Conservation (phyloP, 371 early-diverging fungal species). For the Paraphysoderma sedebokerense region DNA sequence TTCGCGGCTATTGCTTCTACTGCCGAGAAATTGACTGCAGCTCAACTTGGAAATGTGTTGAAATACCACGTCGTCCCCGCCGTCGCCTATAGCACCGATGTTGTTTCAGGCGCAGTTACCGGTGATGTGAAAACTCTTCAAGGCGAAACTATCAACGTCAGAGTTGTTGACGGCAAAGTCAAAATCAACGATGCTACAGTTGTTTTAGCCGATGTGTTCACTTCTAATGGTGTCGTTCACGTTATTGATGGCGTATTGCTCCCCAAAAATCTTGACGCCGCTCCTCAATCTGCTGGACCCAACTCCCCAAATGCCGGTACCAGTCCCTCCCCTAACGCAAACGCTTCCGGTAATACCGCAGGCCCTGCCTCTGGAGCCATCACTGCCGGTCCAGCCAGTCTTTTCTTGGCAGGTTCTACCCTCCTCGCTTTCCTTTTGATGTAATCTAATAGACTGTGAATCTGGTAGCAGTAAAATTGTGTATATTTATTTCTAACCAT, state of each 20-base stretch:
- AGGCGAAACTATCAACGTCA: conserved; percentile 4
- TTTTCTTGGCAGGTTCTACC: too few relatives aligned
- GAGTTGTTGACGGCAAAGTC: conserved; percentile 6
- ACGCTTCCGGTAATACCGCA: too few relatives aligned
- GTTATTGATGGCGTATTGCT: conserved; percentile 15
- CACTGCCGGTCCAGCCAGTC: too few relatives aligned
- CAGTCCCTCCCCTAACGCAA: too few relatives aligned
- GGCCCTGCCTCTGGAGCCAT: too few relatives aligned
- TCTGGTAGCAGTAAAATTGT: too few relatives aligned
- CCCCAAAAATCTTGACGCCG: too few relatives aligned
- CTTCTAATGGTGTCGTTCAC: conserved; percentile 28
- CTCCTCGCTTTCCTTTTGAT: too few relatives aligned
- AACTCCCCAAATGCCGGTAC: too few relatives aligned
- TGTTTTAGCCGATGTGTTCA: conserved; percentile 15
- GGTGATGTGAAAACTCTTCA: conserved; percentile 1
- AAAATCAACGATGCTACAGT: conserved; percentile 16
- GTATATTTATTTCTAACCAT: too few relatives aligned
- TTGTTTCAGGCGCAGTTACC: conserved; percentile 10
- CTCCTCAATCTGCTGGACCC: too few relatives aligned
- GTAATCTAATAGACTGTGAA: too few relatives aligned
- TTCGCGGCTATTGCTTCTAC: neutral
- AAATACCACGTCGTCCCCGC: conserved; percentile 18
- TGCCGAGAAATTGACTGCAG: neutral
- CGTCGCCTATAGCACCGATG: conserved; percentile 16
- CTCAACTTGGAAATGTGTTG: conserved; percentile 6